Base-by-base conservation (phyloP, 164 flowering plant species). In the Vitis vinifera region DNA sequence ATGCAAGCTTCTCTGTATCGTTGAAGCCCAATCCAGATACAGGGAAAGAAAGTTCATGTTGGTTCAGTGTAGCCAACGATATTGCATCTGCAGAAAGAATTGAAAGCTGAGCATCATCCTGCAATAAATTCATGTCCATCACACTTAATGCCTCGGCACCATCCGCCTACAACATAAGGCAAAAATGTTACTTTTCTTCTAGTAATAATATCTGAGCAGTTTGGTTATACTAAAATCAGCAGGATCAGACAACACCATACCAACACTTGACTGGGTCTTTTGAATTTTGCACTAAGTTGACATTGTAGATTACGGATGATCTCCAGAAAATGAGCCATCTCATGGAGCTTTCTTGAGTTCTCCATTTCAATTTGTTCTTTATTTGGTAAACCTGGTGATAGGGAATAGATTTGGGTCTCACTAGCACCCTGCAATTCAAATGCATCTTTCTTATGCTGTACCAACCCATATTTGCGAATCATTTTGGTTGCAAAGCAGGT, bases 311-410 rank as follows among this genome's bases (percentile, higher is more conserved):
- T 84, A 63, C 99, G 84, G 67, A 85, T 84, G 62, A 89, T 79
- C 83, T 86, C 97, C 81, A 91, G 73, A 75, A 85, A 79, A 66
- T 85, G 83, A 77, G 98, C 87, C 91, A 93, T 87, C 78, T 93
- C 94, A 29, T 62, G 65, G 37, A 93, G 85, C 84, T 78, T 86
- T 76, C 81, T 78, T 19, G 70, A 77, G 63, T 64, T 69, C 69
- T 52, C 78, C 12, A 29, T 51, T 63, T 74, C 77, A 65, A 66
- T 71, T 30, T 71, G 66, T 50, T 69, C 70, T 68, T 76, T 68
- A 23, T 69, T 66, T 31, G 78, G 73, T 29, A 72, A 55, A 65
- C 63, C 51, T 55, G 83, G 68, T 16, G 71, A 77, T 66, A 71
- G 75, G 64, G 72, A 56, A 63, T 68, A 66, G 3, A 78, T 51